Percentiles rank a stretch among this genome's conserved stretches.
These are phyloP conservation scores for Pochonia chlamydosporia DNA, from an alignment of 2,329 filamentous ascomycete genomes.

Conservation along the genomic window DNA sequence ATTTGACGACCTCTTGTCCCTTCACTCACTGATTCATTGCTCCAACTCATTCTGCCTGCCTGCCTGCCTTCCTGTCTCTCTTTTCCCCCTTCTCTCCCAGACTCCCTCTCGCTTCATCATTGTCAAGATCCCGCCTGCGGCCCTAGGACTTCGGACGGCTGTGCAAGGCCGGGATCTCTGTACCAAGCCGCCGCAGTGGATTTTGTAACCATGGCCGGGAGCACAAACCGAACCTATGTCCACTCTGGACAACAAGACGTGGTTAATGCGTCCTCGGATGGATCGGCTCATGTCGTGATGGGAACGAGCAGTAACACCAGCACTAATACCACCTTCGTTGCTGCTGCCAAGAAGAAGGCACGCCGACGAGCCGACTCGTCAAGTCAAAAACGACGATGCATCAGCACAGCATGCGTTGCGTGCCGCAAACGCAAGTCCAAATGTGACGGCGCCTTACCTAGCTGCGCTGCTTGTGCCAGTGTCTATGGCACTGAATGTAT, in stretches of 20 bases:
- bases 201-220: constrained; percentile 3
- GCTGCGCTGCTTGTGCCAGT: constrained; percentile 91
- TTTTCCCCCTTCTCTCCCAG: not conserved
- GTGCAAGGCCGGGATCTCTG: not conserved
- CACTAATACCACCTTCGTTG: constrained; percentile 11
- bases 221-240: not conserved
- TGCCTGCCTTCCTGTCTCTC: too few species aligned
- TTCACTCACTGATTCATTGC: too few species aligned
- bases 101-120: not conserved
- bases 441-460: constrained; percentile 87
- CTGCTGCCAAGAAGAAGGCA: constrained; percentile 40
- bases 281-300: not conserved
- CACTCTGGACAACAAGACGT: not conserved
- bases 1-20: not conserved
- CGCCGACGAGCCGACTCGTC: constrained; percentile 42
- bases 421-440: constrained; percentile 76
- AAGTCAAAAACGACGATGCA: constrained; percentile 65
- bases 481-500: constrained; percentile 88
- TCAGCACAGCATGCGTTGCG: constrained; percentile 79
- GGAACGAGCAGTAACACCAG: not conserved
- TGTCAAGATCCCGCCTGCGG: not conserved
- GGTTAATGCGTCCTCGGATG: not conserved
- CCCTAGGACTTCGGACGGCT: not conserved
- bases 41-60: too few species aligned
- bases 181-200: not conserved